Percentiles rank a stretch among this genome's conserved stretches.
These are phyloP conservation scores for Rheum nobile DNA, from an alignment of 148 eudicot genomes.

Conservation along the genomic window DNA sequence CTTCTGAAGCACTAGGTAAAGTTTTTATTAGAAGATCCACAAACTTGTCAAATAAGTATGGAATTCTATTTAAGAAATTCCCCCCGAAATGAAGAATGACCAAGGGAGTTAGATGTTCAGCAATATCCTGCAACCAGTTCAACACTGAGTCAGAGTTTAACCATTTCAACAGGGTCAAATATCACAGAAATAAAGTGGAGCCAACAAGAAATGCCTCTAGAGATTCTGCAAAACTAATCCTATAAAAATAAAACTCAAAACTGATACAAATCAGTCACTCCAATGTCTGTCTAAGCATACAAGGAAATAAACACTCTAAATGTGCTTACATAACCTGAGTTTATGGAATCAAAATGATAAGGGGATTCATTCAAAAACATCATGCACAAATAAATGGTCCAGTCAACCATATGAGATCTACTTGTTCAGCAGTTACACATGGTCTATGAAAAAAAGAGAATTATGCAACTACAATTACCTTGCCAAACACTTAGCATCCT, in stretches of 20 bases:
- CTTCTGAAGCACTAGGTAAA: slow-evolving; percentile 75
- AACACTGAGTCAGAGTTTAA: neutral
- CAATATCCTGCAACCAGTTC: slow-evolving; percentile 47
- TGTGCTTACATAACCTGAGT: neutral
- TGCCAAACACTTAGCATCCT: neutral
- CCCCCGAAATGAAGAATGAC: slow-evolving; percentile 75
- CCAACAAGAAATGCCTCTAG: neutral
- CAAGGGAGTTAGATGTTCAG: slow-evolving; percentile 62
- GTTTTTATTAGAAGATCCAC: slow-evolving; percentile 78
- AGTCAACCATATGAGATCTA: neutral
- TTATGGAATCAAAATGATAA: neutral
- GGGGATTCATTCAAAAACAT: neutral
- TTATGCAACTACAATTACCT: neutral
- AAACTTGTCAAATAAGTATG: slow-evolving; percentile 70
- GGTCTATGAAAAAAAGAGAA: neutral
- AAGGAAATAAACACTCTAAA: neutral
- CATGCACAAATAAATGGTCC: neutral
- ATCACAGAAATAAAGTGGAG: neutral
- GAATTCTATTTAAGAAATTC: slow-evolving; percentile 55
- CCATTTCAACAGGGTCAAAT: neutral
- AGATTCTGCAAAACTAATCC: neutral
- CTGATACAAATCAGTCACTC: neutral
- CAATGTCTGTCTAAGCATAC: neutral
- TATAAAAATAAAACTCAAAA: neutral
- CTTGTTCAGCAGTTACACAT: neutral